Conservation (phyloP, 164 flowering plant species). For the Cinnamomum micranthum region DNA sequence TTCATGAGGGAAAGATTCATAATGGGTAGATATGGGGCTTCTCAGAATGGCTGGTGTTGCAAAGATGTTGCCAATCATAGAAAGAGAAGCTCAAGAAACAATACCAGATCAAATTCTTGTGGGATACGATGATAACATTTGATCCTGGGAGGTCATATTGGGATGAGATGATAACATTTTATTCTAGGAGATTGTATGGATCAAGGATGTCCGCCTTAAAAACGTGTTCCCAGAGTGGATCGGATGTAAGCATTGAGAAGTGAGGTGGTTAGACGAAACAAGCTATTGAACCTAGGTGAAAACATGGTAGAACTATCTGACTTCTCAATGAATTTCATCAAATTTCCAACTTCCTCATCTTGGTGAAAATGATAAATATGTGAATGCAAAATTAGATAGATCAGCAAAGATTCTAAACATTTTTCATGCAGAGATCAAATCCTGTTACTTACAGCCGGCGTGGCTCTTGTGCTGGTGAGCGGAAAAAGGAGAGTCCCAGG, state of each 20-base stretch:
- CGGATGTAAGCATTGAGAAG: neutral
- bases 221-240: no score
- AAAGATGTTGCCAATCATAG: neutral
- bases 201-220: no score
- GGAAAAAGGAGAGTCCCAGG: constrained; percentile 21
- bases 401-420: neutral
- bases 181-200: no score
- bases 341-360: neutral
- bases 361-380: neutral
- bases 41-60: no score
- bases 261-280: neutral
- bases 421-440: neutral
- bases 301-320: no score
- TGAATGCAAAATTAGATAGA: neutral
- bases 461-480: constrained; percentile 19
- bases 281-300: neutral
- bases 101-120: no score
- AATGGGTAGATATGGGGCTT: no score
- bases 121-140: no score
- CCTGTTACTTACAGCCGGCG: constrained; percentile 17
- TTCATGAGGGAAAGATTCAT: no score
- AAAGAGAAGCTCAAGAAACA: neutral
- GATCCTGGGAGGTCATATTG: no score
- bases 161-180: no score
- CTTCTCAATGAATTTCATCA: no score